These are phyloP conservation scores for Macaranga tanarius DNA, from an alignment of 441 rosid genomes.

Conservation along the genomic window DNA sequence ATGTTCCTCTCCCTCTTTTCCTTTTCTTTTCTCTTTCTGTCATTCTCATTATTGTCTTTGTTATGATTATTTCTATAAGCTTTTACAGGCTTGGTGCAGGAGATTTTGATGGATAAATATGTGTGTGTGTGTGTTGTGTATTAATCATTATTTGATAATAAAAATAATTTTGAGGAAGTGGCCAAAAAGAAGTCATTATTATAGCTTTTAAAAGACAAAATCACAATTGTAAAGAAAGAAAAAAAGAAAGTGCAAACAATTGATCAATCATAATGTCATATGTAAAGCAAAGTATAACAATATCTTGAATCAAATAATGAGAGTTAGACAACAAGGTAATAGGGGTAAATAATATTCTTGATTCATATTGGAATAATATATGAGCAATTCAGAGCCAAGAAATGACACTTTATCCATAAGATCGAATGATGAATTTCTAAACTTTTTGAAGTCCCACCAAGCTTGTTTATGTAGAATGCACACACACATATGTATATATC, in stretches of 20 bases:
- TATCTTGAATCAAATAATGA: slow-evolving; percentile 10
- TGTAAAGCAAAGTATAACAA: slow-evolving; percentile 19
- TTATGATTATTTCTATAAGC: slow-evolving; percentile 35
- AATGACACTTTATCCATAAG: too few species aligned
- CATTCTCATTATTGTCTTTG: slow-evolving; percentile 32
- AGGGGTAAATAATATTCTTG: background rate
- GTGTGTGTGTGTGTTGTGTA: background rate
- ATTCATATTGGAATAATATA: background rate
- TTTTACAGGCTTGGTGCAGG: slow-evolving; percentile 38
- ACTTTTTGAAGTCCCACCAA: too few species aligned
- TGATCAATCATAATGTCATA: slow-evolving; percentile 37
- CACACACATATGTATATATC: too few species aligned
- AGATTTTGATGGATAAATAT: slow-evolving; percentile 22
- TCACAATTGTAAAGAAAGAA: slow-evolving; percentile 23
- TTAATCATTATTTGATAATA: slow-evolving; percentile 27
- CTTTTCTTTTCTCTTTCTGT: slow-evolving; percentile 10
- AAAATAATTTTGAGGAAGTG: slow-evolving; percentile 20
- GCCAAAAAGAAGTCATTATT: slow-evolving; percentile 45
- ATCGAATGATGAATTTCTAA: too few species aligned
- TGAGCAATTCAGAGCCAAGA: background rate
- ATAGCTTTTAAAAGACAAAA: slow-evolving; percentile 35
- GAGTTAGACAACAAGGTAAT: background rate
- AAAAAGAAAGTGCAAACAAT: slow-evolving; percentile 26
- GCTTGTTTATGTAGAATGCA: too few species aligned
- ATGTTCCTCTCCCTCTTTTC: slow-evolving; percentile 12